Base-by-base conservation (phyloP, 192 early-diverging fungal species). In the Podila epigama region DNA sequence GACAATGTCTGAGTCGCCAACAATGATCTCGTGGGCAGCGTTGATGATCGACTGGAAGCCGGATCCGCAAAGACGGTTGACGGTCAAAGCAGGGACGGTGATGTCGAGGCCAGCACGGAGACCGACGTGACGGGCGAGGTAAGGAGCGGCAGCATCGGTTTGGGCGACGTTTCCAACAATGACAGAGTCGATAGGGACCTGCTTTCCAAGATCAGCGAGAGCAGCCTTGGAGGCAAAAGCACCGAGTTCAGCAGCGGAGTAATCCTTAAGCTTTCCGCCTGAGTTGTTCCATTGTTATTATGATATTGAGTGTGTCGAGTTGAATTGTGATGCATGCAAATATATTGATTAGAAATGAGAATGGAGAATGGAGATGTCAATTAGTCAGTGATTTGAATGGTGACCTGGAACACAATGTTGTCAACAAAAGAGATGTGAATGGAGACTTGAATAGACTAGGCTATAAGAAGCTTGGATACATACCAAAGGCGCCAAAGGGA, bases 91-190 rank as follows among this genome's bases (percentile, higher is more conserved):
- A 2, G 95, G 94, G 18, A 93, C 86, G n/a, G 90, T 80, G 67
- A 97, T 86, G 5, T 93, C 91, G 10, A 97, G 83, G 15, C 92
- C 91, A 22, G 94, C 89, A 40, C 96, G 92, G 54, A 93, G 93
- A 52, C 97, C 95, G 56, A 98, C 88, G 72, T 98, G 97, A 57
- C 97, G 92, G 29, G 96, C 91, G 44, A 98, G 82, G 81, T 95
- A 98, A 51, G 97, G 87, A 9, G 92, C 96, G 40, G 97, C 89
- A 12, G 68, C 68, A 44, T 88, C 86, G 16, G 96, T 93, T 67
- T 97, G 96, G 58, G 89, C 73, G 16, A 98, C 97, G 67, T 98
- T 98, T 66, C 97, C 97, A 79, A 97, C 94, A 63, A 97, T 97
- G 53, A 96, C 94, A 15, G 94, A 94, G 83, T 94, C 93, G 39